These are phyloP conservation scores for Trapa bicornis DNA, from an alignment of 345 rosid species.

Conservation along the genomic window DNA sequence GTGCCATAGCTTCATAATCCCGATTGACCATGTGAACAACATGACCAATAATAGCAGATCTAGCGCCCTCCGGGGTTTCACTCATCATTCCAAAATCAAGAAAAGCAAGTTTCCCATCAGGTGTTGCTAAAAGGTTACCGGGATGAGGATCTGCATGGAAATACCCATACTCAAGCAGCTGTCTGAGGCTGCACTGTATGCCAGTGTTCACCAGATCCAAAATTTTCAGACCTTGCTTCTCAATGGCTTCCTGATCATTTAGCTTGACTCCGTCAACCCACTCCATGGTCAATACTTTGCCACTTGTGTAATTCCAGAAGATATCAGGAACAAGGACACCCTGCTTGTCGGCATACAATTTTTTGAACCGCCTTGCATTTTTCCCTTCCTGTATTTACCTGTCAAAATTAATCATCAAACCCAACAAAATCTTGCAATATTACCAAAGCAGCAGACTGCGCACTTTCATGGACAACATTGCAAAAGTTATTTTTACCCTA, in stretches of 20 bases:
- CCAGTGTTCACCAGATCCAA: conserved; percentile 88
- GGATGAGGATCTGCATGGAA: conserved; percentile 99
- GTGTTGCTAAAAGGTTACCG: conserved; percentile 94
- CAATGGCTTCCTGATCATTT: conserved; percentile 68
- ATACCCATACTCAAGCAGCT: conserved; percentile 83
- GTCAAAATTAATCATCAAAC: conserved; percentile 38
- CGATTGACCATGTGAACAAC: conserved; percentile 91
- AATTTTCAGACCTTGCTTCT: conserved; percentile 83
- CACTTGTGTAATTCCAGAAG: conserved; percentile 84
- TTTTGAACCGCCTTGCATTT: conserved; percentile 80
- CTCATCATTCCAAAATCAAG: conserved; percentile 99
- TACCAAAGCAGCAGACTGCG: not conserved
- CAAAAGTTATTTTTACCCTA: not conserved
- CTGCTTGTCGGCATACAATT: conserved; percentile 79
- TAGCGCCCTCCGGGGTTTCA: conserved; percentile 96
- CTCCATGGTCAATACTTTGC: conserved; percentile 88
- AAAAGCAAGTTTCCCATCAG: conserved; percentile 94
- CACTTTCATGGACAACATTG: not conserved
- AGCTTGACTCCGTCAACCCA: conserved; percentile 95
- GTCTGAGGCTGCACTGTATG: conserved; percentile 86
- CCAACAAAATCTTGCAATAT: conserved; percentile 8
- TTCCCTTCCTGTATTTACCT: conserved; percentile 81
- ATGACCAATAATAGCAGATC: conserved; percentile 77
- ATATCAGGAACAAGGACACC: conserved; percentile 89
- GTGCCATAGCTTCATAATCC: conserved; percentile 97